Conservation (phyloP, 148 eudicot genomes). For the Rhododendron kiyosumense region DNA sequence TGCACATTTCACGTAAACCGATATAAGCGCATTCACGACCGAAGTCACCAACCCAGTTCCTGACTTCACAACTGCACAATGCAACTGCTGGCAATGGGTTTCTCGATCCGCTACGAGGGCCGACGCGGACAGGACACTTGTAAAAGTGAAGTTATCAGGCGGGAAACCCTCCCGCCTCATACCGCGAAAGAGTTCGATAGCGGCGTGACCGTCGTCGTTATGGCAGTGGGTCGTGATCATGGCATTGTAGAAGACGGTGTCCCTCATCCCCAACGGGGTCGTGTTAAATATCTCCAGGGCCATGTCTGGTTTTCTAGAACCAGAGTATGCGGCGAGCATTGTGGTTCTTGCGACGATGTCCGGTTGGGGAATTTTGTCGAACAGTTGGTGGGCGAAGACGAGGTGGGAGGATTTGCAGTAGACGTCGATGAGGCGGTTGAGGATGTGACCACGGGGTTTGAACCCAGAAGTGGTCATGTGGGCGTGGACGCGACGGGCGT, state of each 20-base stretch:
- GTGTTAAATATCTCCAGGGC: constrained; percentile 41
- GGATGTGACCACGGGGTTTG: constrained; percentile 52
- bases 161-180: constrained; percentile 27
- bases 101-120: constrained; percentile 41
- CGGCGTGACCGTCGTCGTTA: constrained; percentile 42
- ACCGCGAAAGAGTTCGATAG: constrained; percentile 31
- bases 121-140: constrained; percentile 35
- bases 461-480: constrained; percentile 73
- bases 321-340: constrained; percentile 45
- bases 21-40: constrained; percentile 50
- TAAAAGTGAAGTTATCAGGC: constrained; percentile 48
- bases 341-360: constrained; percentile 53
- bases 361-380: constrained; percentile 50
- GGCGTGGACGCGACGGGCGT: constrained; percentile 53
- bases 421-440: constrained; percentile 42
- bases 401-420: constrained; percentile 42
- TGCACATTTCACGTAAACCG: constrained; percentile 52
- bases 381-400: constrained; percentile 46
- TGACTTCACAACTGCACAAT: constrained; percentile 48
- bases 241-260: constrained; percentile 57
- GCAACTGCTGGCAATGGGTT: constrained; percentile 45
- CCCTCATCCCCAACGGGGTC: constrained; percentile 43
- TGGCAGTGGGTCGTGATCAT: constrained; percentile 54
- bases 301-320: constrained; percentile 21
- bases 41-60: constrained; percentile 41